Evolutionary conservation across 129 eudicot genomes (phyloP), one percentile per base, ranked within the genome.

Genomic region (Chrysanthemum seticuspe): DNA sequence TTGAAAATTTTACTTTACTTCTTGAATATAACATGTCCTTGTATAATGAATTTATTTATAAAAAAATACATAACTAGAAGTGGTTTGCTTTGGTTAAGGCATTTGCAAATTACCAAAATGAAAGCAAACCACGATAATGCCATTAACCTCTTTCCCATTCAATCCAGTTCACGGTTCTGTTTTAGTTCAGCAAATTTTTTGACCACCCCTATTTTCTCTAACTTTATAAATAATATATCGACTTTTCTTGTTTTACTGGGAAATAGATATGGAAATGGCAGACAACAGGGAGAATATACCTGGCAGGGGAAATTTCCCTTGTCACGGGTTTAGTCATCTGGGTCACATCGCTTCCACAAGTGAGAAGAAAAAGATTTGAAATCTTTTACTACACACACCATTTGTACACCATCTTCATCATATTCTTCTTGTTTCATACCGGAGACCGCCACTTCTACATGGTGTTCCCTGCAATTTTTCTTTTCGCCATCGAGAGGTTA

Each of bases 221-320:
- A 21, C 14, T 59, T 45, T 3, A 15, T 49, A 48, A 12, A 49
- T 49, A 12, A 5, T 61, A 1, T 5, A 25, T 31, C 1, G 4
- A 23, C 52, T 15, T 58, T 56, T 74, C 12, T 52, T 74, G 59
- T 21, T 25, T 71, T 47, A 71, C 18, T 13, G 62, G 9, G 18
- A 73, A 74, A 58, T 85, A 90, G 99, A 85, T 95, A 56, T 80
- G 91, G 94, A 85, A 82, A 71, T 95, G 97, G 99, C 97, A 95
- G 74, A 84, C 78, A 70, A 85, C 87, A 5, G 96, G 97, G 3
- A 78, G 93, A 54, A 85, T 88, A 79, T 88, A 95, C 87, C 85
- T 95, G 65, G 97, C 97, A 6, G 99, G 99, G 55, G 96, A 88
- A 84, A 79, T 95, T 31, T 74, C 96, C 11, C 89, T 95, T n/a